Percentiles rank a stretch among this genome's conserved stretches.
Conservation (phyloP, 345 rosid species). For the Eutrema yunnanense region DNA sequence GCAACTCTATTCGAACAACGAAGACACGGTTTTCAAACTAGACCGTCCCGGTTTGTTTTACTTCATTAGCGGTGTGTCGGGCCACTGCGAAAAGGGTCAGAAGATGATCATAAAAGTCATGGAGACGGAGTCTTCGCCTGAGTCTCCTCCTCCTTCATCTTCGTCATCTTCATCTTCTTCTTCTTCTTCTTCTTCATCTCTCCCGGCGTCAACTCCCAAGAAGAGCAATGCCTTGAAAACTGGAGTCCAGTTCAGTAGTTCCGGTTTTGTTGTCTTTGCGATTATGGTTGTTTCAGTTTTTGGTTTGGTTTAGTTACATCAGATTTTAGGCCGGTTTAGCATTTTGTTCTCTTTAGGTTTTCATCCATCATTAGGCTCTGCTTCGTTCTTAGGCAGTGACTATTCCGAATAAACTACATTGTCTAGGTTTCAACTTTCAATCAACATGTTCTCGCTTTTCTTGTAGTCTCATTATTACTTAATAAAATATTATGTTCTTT, state of each 20-base stretch:
- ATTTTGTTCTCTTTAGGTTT: background rate
- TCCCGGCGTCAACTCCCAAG: conserved; percentile 11
- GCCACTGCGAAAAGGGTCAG: conserved; percentile 57
- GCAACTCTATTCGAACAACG: conserved; percentile 48
- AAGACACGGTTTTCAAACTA: conserved; percentile 35
- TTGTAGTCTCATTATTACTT: background rate
- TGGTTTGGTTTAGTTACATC: conserved; percentile 9
- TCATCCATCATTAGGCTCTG: background rate
- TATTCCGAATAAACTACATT: background rate
- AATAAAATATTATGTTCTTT: background rate
- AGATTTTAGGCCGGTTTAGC: background rate
- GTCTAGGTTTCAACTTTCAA: background rate
- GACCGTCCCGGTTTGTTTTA: conserved; percentile 54
- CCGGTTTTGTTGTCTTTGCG: conserved; percentile 6
- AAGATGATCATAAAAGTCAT: conserved; percentile 70
- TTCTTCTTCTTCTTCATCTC: conserved; percentile 19
- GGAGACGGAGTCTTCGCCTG: conserved; percentile 29
- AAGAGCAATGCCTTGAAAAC: conserved; percentile 24
- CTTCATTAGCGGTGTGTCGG: conserved; percentile 54
- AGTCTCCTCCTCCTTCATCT: conserved; percentile 25
- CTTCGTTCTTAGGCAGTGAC: conserved; percentile 1
- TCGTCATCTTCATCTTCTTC: background rate
- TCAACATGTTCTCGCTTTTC: background rate
- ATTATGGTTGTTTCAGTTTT: conserved; percentile 12
- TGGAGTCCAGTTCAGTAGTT: background rate